Percentiles rank a stretch among this genome's conserved stretches.
These are phyloP conservation scores for Tylopilus plumbeoviolaceoides DNA, from an alignment of 768 basidiomycete species.

Conservation along the genomic window DNA sequence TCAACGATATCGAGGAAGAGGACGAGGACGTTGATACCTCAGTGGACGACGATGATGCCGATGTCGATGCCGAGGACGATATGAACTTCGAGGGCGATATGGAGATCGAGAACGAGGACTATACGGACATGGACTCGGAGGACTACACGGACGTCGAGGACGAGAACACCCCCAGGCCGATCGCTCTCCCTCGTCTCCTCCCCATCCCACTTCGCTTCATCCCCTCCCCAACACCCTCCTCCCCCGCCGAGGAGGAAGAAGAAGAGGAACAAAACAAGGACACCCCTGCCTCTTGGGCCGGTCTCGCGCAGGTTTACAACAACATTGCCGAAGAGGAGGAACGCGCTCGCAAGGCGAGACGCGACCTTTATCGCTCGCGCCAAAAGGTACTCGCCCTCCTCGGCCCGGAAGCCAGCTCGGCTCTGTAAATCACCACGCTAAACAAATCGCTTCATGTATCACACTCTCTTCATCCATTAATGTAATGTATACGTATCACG, in stretches of 20 bases:
- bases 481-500: not conserved
- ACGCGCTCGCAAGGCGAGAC: slow-evolving; percentile 7
- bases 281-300: not conserved
- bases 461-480: not conserved
- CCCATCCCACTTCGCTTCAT: not conserved
- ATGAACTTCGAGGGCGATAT: not conserved
- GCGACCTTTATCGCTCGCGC: slow-evolving; percentile 9
- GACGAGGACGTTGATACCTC: not conserved
- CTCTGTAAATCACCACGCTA: too few relatives aligned
- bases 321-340: slow-evolving; percentile 2
- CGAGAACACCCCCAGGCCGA: not conserved
- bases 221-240: not conserved
- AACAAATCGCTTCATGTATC: not conserved
- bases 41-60: not conserved
- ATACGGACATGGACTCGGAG: not conserved
- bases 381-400: slow-evolving; percentile 5
- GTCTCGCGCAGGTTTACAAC: not conserved
- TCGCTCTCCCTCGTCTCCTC: slow-evolving; percentile 6
- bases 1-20: too few relatives aligned
- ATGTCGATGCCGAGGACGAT: not conserved
- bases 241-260: too few relatives aligned
- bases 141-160: not conserved
- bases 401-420: not conserved
- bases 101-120: not conserved
- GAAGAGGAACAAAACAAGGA: not conserved